Evolutionary conservation across 495 filamentous ascomycete species (phyloP).

Genomic region (Geoglossum glabrum): DNA sequence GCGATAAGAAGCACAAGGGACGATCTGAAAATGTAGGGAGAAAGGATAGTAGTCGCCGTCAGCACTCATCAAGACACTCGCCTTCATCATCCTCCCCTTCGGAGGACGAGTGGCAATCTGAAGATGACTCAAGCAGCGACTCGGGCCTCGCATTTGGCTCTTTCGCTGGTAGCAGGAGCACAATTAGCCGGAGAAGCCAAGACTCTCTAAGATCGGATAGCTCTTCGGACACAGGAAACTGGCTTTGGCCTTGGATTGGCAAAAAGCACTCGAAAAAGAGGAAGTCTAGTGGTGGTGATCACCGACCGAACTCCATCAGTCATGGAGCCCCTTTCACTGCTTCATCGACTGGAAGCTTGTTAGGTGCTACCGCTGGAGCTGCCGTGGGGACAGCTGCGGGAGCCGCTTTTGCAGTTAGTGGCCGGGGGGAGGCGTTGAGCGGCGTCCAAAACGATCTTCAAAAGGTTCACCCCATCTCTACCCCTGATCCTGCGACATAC

Average conservation of each 20-base stretch:
- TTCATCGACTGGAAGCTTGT: conserved; percentile 1
- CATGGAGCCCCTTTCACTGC: conserved; percentile 5
- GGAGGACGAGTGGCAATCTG: conserved; percentile 43
- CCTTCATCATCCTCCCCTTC: conserved; percentile 18
- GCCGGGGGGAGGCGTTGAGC: neutral
- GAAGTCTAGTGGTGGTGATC: neutral
- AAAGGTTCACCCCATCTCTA: conserved; percentile 1
- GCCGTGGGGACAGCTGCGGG: neutral
- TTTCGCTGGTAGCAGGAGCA: conserved; percentile 15
- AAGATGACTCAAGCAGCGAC: conserved; percentile 29
- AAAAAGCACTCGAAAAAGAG: conserved; percentile 26
- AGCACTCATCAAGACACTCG: neutral
- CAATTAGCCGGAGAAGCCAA: conserved; percentile 17
- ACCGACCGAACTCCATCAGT: neutral
- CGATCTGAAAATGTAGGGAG: conserved; percentile 19
- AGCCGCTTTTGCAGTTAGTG: neutral
- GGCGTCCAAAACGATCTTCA: conserved; percentile 3
- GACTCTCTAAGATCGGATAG: conserved; percentile 32
- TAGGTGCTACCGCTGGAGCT: conserved; percentile 3
- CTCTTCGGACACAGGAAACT: conserved; percentile 29
- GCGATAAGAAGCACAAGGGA: conserved; percentile 15
- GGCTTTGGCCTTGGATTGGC: conserved; percentile 38
- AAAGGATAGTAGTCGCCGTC: conserved; percentile 16
- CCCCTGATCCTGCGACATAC: conserved; percentile 5
- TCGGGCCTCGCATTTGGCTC: conserved; percentile 36